Percentiles rank a stretch among this genome's conserved stretches.
phyloP scores from a whole-genome alignment of 768 basidiomycete species.

The Panus rudis region DNA sequence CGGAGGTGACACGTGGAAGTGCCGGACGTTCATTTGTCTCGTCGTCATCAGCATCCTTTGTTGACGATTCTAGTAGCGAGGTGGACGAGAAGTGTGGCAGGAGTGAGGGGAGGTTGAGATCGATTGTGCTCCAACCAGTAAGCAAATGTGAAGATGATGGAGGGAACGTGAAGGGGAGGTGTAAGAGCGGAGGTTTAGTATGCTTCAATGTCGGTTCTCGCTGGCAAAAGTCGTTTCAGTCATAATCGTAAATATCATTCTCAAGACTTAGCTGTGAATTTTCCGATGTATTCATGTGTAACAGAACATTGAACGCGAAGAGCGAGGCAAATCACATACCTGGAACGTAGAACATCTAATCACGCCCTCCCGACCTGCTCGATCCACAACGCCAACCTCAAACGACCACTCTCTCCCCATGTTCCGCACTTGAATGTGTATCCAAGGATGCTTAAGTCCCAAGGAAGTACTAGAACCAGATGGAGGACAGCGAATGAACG shows the following conservation, averaged over 20 bases:
- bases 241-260: not conserved
- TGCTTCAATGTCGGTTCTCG: constrained; percentile 45
- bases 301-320: constrained; percentile 8
- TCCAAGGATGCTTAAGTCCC: constrained; percentile 63
- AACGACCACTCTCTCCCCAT: constrained; percentile 66
- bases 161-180: constrained; percentile 67
- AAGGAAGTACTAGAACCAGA: constrained; percentile 27
- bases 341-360: constrained; percentile 76
- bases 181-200: constrained; percentile 49
- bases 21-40: constrained; percentile 16
- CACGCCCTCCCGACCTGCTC: constrained; percentile 47
- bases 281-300: not conserved
- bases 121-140: constrained; percentile 65
- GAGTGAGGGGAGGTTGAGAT: constrained; percentile 52
- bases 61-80: constrained; percentile 22
- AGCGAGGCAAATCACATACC: constrained; percentile 33
- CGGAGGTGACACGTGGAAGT: constrained; percentile 7
- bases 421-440: constrained; percentile 70
- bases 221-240: constrained; percentile 27
- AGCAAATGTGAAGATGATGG: constrained; percentile 44
- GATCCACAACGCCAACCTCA: constrained; percentile 70
- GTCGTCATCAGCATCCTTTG: constrained; percentile 12
- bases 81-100: constrained; percentile 55
- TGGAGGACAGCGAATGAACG: constrained; percentile 62
- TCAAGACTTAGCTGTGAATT: not conserved